phyloP scores from a whole-genome alignment of 345 rosid genomes.

The Arabidopsis arenosa region DNA sequence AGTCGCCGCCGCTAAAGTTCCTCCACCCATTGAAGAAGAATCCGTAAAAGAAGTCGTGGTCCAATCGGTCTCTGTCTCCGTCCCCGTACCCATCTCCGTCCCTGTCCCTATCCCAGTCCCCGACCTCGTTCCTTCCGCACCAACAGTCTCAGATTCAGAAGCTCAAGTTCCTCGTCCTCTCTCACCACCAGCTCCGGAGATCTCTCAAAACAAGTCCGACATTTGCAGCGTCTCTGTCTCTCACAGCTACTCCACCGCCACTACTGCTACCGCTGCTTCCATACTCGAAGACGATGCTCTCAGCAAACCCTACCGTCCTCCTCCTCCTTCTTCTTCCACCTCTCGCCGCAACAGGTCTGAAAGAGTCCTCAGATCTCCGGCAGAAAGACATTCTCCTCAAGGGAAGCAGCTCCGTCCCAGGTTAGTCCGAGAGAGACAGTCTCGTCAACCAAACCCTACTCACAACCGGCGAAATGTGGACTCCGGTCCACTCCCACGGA shows the following conservation, averaged over 20 bases:
- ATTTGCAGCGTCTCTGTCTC: slow-evolving; percentile 57
- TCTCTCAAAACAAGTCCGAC: slow-evolving; percentile 58
- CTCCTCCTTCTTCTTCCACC: slow-evolving; percentile 43
- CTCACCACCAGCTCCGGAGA: slow-evolving; percentile 46
- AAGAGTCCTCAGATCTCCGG: slow-evolving; percentile 44
- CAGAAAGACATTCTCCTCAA: slow-evolving; percentile 35
- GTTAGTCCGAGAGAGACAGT: slow-evolving; percentile 42
- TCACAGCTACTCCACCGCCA: slow-evolving; percentile 58
- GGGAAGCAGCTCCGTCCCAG: slow-evolving; percentile 43
- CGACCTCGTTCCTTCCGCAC: slow-evolving; percentile 19
- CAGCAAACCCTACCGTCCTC: slow-evolving; percentile 50
- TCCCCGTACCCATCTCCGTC: slow-evolving; percentile 18
- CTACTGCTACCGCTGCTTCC: slow-evolving; percentile 55
- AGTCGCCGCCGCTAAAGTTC: slow-evolving; percentile 1
- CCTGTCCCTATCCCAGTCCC: slow-evolving; percentile 17
- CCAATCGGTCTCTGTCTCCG: slow-evolving; percentile 56
- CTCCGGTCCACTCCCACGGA: slow-evolving; percentile 46
- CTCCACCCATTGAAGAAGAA: slow-evolving; percentile 66
- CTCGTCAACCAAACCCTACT: slow-evolving; percentile 36
- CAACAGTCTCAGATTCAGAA: slow-evolving; percentile 29
- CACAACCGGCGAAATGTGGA: slow-evolving; percentile 41
- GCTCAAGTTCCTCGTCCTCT: slow-evolving; percentile 25
- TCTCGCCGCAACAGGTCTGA: slow-evolving; percentile 54
- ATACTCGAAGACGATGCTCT: slow-evolving; percentile 66
- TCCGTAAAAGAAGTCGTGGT: slow-evolving; percentile 68